phyloP scores from a whole-genome alignment of 2,329 filamentous ascomycete species.

The Aspergillus hortae region DNA sequence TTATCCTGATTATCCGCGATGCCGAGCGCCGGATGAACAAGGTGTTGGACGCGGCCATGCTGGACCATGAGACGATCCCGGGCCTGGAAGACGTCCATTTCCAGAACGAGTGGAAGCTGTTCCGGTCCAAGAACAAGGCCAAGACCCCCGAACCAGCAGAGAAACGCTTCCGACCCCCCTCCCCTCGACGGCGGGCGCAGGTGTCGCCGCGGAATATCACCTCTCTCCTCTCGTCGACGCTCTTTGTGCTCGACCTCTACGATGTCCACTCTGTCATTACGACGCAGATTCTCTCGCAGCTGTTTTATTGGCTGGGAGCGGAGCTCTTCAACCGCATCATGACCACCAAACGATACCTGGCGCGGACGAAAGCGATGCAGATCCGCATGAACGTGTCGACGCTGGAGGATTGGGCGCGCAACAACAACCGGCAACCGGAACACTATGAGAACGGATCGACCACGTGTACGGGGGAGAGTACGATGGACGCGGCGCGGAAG shows the following conservation, averaged over 20 bases:
- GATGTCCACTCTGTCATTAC: constrained; percentile 97
- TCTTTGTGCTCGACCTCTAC: constrained; percentile 98
- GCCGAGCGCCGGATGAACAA: constrained; percentile 96
- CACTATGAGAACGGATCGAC: constrained; percentile 93
- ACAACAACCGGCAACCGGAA: constrained; percentile 90
- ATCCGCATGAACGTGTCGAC: constrained; percentile 98
- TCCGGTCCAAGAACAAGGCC: constrained; percentile 84
- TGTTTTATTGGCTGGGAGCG: constrained; percentile 93
- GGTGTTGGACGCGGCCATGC: constrained; percentile 85
- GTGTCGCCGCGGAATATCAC: constrained; percentile 92
- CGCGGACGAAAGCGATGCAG: constrained; percentile 97
- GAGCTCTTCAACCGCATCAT: constrained; percentile 98
- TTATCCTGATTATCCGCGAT: constrained; percentile 94
- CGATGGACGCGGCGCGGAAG: constrained; percentile 74
- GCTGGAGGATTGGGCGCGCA: constrained; percentile 91
- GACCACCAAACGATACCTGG: constrained; percentile 90
- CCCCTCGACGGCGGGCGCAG: constrained; percentile 87
- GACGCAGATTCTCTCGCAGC: constrained; percentile 83
- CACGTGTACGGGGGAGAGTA: constrained; percentile 78
- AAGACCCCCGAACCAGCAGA: constrained; percentile 82
- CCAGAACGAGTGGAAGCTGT: constrained; percentile 97
- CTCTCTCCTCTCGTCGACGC: constrained; percentile 86
- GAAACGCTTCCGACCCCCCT: constrained; percentile 87
- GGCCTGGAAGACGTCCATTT: constrained; percentile 96
- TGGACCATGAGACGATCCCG: constrained; percentile 96